Conservation (phyloP, 1,284 basidiomycete genomes). For the Puccinia coronata region DNA sequence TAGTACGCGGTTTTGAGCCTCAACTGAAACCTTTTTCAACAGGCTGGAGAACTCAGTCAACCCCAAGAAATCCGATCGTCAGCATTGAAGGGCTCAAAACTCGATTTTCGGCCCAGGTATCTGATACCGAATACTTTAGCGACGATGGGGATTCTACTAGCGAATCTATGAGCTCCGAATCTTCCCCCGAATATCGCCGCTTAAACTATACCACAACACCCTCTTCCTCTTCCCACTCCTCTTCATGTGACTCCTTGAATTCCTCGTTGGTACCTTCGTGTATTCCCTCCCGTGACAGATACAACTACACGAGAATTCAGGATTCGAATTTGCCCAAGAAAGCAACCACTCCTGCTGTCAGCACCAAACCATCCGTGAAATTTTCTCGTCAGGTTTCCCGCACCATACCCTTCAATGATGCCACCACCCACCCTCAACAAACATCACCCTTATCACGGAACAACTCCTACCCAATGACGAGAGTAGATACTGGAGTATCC, state of each 20-base stretch:
- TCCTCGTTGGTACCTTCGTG: neutral
- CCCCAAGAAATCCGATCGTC: conserved; percentile 10
- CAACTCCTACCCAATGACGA: neutral
- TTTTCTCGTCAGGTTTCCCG: too few species aligned
- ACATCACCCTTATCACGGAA: neutral
- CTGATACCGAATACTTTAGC: conserved; percentile 9
- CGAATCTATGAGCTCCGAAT: neutral
- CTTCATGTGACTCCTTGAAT: neutral
- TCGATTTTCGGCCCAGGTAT: conserved; percentile 27
- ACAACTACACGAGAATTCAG: neutral
- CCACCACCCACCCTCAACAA: neutral
- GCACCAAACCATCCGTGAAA: too few species aligned
- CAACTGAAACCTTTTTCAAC: neutral
- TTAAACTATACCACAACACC: neutral
- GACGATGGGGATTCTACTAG: neutral
- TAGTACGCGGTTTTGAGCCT: neutral
- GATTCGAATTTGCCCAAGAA: neutral
- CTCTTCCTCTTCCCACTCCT: neutral
- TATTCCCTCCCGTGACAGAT: neutral
- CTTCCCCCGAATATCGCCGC: neutral
- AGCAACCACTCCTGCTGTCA: neutral
- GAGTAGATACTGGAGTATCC: neutral
- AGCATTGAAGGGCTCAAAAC: conserved; percentile 36
- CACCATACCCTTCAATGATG: too few species aligned
- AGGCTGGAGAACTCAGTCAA: neutral